Evolutionary conservation across 139 green algal genomes (phyloP), one percentile per base, ranked within the genome.

Genomic region (Asterochloris sp.): DNA sequence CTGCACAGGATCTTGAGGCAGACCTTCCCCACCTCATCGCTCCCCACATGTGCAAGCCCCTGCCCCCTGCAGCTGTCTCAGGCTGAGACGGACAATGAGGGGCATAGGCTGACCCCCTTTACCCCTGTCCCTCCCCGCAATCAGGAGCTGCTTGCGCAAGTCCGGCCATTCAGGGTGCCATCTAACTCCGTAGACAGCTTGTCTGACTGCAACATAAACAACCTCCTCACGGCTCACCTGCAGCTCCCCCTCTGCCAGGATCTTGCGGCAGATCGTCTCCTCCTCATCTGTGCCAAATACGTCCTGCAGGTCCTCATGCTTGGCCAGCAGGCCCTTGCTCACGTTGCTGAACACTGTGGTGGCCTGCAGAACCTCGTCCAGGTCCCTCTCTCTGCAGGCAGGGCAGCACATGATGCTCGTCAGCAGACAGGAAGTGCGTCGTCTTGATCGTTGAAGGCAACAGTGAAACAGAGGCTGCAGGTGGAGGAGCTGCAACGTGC

Each of bases 341-440:
- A 99, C 97, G 82, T 99, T 99, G 61, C 78, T 81, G 88, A 98
- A 99, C 0, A 99, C 88, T n/a, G 91, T 90, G 12, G 92, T 97
- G 16, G 94, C 94, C 88, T 99, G 97, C 63, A 99, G 86, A 75
- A 99, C 97, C 87, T 99, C 96, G 80, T 99, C 95, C 29, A 99
- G 77, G 84, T 99, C 96, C 89, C 95, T 98, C 85, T 99, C 97
- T 61, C 94, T 98, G 95, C 84, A 84, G 13, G 78, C 29, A 54
- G 23, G 27, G 13, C 16, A 54, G 24, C 0, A 19, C 17, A 11
- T 29, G 27, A 19, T 13, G 19, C 28, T 16, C 63, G 6, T 61
- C 67, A 73, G 23, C 67, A 27, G 67, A 73, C 67, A 73, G 67
- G 21, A 9, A 9, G 73, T 17, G 2, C 1, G 17, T 12, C 8